Percentiles rank a stretch among this genome's conserved stretches.
Conservation (phyloP, 164 flowering plant genomes). For the Chimonanthus salicifolius region DNA sequence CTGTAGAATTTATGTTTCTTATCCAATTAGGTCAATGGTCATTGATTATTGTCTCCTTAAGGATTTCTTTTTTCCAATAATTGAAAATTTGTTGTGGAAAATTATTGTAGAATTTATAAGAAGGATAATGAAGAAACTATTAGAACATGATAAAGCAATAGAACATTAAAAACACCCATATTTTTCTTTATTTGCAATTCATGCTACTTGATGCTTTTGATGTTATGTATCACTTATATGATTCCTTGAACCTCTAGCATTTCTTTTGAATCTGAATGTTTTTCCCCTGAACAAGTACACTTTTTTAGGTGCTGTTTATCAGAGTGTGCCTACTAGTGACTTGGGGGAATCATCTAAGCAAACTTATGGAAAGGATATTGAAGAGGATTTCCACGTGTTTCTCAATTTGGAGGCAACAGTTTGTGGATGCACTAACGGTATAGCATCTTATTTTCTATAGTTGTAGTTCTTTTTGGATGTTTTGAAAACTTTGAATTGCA, state of each 20-base stretch:
- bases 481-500: not conserved
- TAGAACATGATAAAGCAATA: not conserved
- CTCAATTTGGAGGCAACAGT: conserved; percentile 67
- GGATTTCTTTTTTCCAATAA: too few relatives aligned
- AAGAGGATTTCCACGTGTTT: conserved; percentile 26
- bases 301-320: conserved; percentile 42
- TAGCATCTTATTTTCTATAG: not conserved
- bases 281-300: not conserved
- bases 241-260: not conserved
- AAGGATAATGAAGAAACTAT: not conserved
- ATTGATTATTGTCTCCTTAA: not conserved
- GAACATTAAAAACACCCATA: not conserved
- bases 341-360: conserved; percentile 35
- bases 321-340: conserved; percentile 32
- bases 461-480: not conserved
- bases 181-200: too few relatives aligned
- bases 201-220: not conserved
- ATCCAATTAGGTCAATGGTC: not conserved
- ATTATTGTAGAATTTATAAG: not conserved
- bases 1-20: too few relatives aligned
- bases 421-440: conserved; percentile 67
- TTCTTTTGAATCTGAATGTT: not conserved
- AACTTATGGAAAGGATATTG: conserved; percentile 13
- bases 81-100: too few relatives aligned
- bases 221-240: not conserved